Evolutionary conservation across 768 basidiomycete species (phyloP).

Genomic region (Arthromyces matolae): DNA sequence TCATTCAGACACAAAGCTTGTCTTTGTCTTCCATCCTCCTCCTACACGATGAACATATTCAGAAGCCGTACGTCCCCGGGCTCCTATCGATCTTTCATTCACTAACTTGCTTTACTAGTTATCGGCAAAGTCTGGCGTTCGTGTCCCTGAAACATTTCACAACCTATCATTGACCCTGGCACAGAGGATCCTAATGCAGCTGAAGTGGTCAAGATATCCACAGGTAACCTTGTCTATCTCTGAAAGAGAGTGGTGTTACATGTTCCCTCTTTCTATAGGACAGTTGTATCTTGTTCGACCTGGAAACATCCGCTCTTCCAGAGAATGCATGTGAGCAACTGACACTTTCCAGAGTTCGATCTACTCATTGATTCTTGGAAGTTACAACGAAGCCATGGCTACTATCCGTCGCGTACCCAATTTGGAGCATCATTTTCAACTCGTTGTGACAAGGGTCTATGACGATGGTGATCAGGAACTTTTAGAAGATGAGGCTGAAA

Average conservation of each 20-base stretch:
- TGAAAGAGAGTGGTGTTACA: too few species aligned
- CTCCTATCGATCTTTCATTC: slow-evolving; percentile 6
- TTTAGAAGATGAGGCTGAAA: slow-evolving; percentile 90
- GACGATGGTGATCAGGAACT: slow-evolving; percentile 96
- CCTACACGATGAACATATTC: slow-evolving; percentile 86
- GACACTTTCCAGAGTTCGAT: neutral
- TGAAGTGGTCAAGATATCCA: slow-evolving; percentile 91
- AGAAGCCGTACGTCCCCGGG: slow-evolving; percentile 63
- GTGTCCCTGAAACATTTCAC: slow-evolving; percentile 31
- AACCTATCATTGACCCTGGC: slow-evolving; percentile 22
- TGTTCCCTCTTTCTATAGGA: slow-evolving; percentile 33
- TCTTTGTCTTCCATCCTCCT: slow-evolving; percentile 16
- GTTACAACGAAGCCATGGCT: slow-evolving; percentile 94
- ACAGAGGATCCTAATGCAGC: slow-evolving; percentile 91
- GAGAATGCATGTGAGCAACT: slow-evolving; percentile 91
- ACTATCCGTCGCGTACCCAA: slow-evolving; percentile 84
- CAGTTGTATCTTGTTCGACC: slow-evolving; percentile 90
- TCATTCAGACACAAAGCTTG: slow-evolving; percentile 5
- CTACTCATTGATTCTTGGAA: slow-evolving; percentile 28
- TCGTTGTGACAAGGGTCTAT: slow-evolving; percentile 94
- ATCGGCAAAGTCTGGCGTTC: slow-evolving; percentile 93
- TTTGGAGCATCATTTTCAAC: slow-evolving; percentile 77
- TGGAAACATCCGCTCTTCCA: slow-evolving; percentile 83
- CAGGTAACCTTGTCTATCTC: too few species aligned
- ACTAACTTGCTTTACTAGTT: slow-evolving; percentile 44